Percentiles rank a stretch among this genome's conserved stretches.
Evolutionary conservation across 1,284 basidiomycete species (phyloP).

Genomic region (Bondarzewia mesenterica): DNA sequence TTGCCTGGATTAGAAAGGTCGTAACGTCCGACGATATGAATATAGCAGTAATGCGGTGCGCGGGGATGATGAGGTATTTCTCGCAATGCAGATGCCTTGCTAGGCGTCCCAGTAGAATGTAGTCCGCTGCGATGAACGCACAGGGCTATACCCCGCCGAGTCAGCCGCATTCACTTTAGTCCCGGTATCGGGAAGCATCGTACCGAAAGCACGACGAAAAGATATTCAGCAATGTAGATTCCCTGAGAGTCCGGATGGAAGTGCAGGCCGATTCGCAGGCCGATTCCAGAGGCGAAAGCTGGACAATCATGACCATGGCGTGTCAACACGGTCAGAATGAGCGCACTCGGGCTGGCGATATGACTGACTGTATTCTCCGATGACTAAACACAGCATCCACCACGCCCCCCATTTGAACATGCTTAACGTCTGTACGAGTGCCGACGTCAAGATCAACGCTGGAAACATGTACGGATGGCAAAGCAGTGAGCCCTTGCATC

Average conservation of each 20-base stretch:
- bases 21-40: slow-evolving; percentile 55
- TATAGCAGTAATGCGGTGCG: slow-evolving; percentile 41
- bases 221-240: slow-evolving; percentile 51
- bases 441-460: slow-evolving; percentile 45
- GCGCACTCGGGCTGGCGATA: slow-evolving; percentile 3
- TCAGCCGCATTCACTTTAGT: neutral
- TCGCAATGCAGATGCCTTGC: slow-evolving; percentile 42
- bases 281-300: slow-evolving; percentile 48
- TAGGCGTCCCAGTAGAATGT: slow-evolving; percentile 59
- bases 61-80: slow-evolving; percentile 45
- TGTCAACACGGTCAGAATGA: neutral
- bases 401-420: slow-evolving; percentile 42
- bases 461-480: neutral
- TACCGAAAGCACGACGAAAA: slow-evolving; percentile 61
- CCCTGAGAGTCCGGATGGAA: slow-evolving; percentile 34
- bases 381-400: slow-evolving; percentile 60
- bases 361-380: slow-evolving; percentile 55
- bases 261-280: slow-evolving; percentile 40
- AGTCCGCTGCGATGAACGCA: slow-evolving; percentile 71
- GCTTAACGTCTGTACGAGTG: slow-evolving; percentile 40
- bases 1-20: slow-evolving; percentile 63
- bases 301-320: neutral
- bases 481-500: neutral
- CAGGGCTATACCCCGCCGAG: slow-evolving; percentile 39
- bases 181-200: slow-evolving; percentile 7